Percentiles rank a stretch among this genome's conserved stretches.
Evolutionary conservation across 768 basidiomycete species (phyloP).

Genomic region (Boletus patriciae): DNA sequence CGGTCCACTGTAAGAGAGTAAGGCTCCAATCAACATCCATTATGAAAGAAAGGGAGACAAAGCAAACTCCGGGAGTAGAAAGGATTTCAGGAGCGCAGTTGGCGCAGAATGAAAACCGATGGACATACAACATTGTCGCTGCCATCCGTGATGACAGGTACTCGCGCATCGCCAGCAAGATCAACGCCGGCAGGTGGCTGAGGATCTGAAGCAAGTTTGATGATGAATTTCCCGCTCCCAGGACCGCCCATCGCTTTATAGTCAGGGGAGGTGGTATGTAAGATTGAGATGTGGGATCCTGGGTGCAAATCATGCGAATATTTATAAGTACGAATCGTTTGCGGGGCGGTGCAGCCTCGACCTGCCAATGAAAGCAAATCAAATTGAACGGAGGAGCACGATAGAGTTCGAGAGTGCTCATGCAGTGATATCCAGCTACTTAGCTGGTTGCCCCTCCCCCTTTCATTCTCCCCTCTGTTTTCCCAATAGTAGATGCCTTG

Average conservation of each 20-base stretch:
- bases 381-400: too few species aligned
- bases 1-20: background rate
- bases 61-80: background rate
- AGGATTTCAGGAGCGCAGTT: background rate
- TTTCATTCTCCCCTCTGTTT: too few species aligned
- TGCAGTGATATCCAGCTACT: too few species aligned
- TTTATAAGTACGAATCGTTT: background rate
- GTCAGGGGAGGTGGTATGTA: background rate
- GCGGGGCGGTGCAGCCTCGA: background rate
- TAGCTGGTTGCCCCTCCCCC: too few species aligned
- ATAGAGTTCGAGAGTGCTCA: too few species aligned
- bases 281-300: background rate
- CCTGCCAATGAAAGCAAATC: too few species aligned
- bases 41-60: too few species aligned
- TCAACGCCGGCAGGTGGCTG: background rate
- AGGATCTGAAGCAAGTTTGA: background rate
- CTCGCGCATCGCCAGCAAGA: fast-evolving
- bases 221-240: background rate
- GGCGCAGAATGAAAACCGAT: background rate
- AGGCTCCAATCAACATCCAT: background rate
- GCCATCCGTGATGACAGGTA: background rate
- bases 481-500: background rate
- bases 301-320: background rate
- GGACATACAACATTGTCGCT: background rate
- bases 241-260: background rate